Percentiles rank a stretch among this genome's conserved stretches.
These are phyloP conservation scores for Coemansia sp. DNA, from an alignment of 192 early-diverging fungal genomes.

Conservation along the genomic window DNA sequence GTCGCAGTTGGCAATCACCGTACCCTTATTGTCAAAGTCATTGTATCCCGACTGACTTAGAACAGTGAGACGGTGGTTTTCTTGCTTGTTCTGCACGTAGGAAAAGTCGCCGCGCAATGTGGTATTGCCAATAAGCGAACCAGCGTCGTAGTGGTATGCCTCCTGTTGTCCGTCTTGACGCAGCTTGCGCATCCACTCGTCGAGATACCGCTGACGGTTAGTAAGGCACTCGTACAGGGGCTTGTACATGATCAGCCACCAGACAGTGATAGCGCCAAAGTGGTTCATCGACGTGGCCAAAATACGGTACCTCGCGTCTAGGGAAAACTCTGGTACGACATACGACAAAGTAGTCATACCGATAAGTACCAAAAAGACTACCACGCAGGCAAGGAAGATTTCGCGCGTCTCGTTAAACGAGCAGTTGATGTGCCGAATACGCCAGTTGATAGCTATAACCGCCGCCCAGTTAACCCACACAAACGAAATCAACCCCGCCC, in stretches of 20 bases:
- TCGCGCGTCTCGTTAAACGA: slow-evolving; percentile 56
- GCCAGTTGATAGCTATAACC: slow-evolving; percentile 33
- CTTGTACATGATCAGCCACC: slow-evolving; percentile 48
- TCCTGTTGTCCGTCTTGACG: slow-evolving; percentile 37
- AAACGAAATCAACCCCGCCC: slow-evolving; percentile 34
- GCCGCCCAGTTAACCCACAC: slow-evolving; percentile 44
- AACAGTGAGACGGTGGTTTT: background rate
- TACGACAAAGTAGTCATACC: slow-evolving; percentile 44
- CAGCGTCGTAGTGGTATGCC: slow-evolving; percentile 25
- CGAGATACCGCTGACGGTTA: slow-evolving; percentile 27
- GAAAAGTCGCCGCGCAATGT: slow-evolving; percentile 7
- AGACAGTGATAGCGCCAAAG: slow-evolving; percentile 33
- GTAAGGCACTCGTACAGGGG: slow-evolving; percentile 36
- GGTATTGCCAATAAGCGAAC: slow-evolving; percentile 9
- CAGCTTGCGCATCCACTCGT: slow-evolving; percentile 32
- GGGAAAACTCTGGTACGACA: slow-evolving; percentile 20
- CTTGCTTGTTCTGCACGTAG: slow-evolving; percentile 8
- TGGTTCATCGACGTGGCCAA: slow-evolving; percentile 44
- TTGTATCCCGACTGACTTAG: background rate
- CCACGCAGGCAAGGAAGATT: slow-evolving; percentile 26
- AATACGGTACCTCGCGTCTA: slow-evolving; percentile 24
- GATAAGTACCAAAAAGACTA: slow-evolving; percentile 34
- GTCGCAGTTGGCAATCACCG: background rate
- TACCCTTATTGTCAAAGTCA: background rate
- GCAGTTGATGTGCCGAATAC: slow-evolving; percentile 51